Base-by-base conservation (phyloP, 148 eudicot species). In the Fagopyrum tataricum region DNA sequence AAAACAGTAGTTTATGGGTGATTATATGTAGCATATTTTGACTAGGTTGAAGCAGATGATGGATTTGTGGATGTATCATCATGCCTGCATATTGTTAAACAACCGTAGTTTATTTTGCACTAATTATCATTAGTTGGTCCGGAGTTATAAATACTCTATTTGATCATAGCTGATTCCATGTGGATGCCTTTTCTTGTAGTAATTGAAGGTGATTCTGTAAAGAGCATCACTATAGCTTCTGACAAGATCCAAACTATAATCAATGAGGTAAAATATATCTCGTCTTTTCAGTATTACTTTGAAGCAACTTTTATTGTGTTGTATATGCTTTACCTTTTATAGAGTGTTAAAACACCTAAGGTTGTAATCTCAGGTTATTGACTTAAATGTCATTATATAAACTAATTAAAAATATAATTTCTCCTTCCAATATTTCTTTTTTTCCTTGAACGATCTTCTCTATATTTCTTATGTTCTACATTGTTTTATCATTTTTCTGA, bases 141-240 rank as follows among this genome's bases (percentile, higher is more conserved):
- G 31, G 39, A 71, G 66, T 13, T 74, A 53, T 44, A 78, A 21
- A 24, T 21, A 23, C 15, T 47, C 40, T 73, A 41, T 20, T 72
- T 59, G 44, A 61, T 21, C 66, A 67, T 43, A 40, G 15, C 69
- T 78, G 49, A 37, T 23, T 2, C 67, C 56, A 52, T 18, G 64
- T 78, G 48, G 18, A 44, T 73, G 71, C 1, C 76, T 69, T 24
- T 70, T 72, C 21, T 81, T 81, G 76, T 87, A 87, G 95, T 82
- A 48, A 80, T 90, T 71, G 82, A 84, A 80, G 90, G 91, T 44
- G 78, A 77, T 72, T 90, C 90, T 71, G 70, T 81, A 75, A 89
- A 87, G 77, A 80, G 67, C 47, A 79, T 87, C 56, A 53, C 82
- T 62, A 81, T 66, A 78, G 91, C 91, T 74, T 86, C 95, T 26